Evolutionary conservation across 1,284 basidiomycete species (phyloP), one percentile per base, ranked within the genome.

Genomic region (Naganishia sp.): DNA sequence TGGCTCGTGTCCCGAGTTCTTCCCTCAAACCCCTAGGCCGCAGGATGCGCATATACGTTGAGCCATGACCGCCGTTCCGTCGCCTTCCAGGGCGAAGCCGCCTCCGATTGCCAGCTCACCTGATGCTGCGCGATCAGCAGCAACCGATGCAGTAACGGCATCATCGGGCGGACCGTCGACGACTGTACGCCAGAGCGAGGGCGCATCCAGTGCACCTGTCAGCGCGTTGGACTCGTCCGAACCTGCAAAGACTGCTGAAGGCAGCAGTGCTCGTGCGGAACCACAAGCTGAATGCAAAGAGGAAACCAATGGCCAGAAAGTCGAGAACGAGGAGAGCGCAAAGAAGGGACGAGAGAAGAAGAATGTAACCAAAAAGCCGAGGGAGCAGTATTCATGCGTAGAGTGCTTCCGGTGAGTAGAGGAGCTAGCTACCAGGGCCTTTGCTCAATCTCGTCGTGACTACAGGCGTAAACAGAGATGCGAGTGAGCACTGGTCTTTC

Each of bases 351-450:
- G 47, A 35, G 58, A 61, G 35, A 39, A 41, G 47, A 61, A 61
- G 47, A 61, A 43, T 51, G 46, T 23, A 2, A 35, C 47, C 6
- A 66, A 66, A 57, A 66, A 66, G 43, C 65, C 65, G 11, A 66
- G 65, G 51, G 65, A 66, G 45, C 65, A 66, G 51, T 66, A 61
- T 54, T 61, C 57, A 13, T 66, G 65, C 23, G 65, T 62, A 45
- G 65, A 66, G 57, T 66, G 65, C 46, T 66, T 66, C 47, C 50
- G 65, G 65, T 66, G 32, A 55, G 65, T 62, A 5, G 21, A 11
- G 18, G 28, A 43, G 46, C 3, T 3, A 28, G 45, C 17, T 23
- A n/a, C 23, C 15, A 31, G 23, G n/a, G 23, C 31, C 21, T 62
- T 13, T 23, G 28, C 49, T 50, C 13, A 62, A 28, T 47, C 17